phyloP scores from a whole-genome alignment of 2,329 filamentous ascomycete genomes.

The Tolypocladium sp. region DNA sequence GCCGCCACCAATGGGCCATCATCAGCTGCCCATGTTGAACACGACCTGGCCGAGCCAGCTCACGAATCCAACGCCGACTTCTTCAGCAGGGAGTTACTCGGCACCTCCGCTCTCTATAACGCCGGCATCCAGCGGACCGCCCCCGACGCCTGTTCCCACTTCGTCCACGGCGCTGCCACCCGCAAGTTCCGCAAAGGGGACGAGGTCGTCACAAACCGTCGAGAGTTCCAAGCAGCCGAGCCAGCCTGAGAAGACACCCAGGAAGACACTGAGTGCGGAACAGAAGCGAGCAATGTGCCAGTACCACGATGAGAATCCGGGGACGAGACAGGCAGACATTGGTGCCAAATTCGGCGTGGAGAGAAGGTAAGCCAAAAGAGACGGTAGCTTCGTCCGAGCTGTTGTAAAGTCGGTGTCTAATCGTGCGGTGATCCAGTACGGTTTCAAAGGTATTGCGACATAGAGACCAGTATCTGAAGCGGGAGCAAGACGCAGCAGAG shows the following conservation, averaged over 20 bases:
- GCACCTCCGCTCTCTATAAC: conserved; percentile 51
- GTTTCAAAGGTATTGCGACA: conserved; percentile 96
- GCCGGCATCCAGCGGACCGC: conserved; percentile 40
- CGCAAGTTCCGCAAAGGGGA: not conserved
- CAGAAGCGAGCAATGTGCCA: conserved; percentile 90
- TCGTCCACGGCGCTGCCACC: not conserved
- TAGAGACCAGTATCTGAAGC: conserved; percentile 87
- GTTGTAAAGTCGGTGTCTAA: not conserved
- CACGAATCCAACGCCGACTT: conserved; percentile 53
- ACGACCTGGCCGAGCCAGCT: conserved; percentile 76
- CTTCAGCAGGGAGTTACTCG: conserved; percentile 38
- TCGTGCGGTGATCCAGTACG: conserved; percentile 50
- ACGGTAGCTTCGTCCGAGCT: not conserved
- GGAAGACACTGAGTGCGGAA: conserved; percentile 83
- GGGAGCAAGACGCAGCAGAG: conserved; percentile 59
- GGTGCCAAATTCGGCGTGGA: conserved; percentile 93
- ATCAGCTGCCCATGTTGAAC: conserved; percentile 59
- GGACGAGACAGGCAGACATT: conserved; percentile 91
- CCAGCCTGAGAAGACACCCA: conserved; percentile 48
- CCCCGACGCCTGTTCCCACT: conserved; percentile 15
- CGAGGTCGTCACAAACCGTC: not conserved
- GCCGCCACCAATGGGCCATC: conserved; percentile 39
- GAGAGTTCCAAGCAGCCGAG: conserved; percentile 17
- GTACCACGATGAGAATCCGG: conserved; percentile 84
- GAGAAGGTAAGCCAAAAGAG: conserved; percentile 63